Evolutionary conservation across 495 filamentous ascomycete species (phyloP).

Genomic region (Amorphotheca resinae): DNA sequence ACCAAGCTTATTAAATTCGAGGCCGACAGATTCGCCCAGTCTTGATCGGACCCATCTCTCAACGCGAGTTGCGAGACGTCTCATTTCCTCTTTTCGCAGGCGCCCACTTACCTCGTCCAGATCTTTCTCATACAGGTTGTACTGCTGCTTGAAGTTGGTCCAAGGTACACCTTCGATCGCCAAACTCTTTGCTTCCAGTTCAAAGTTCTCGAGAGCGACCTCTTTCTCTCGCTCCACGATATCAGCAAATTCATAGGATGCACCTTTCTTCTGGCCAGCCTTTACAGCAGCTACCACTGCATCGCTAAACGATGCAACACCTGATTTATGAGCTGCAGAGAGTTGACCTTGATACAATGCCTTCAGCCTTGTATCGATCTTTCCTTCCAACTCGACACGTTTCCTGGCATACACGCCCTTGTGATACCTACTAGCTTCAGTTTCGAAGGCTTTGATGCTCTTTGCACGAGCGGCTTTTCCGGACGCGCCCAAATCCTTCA

Average conservation of each 20-base stretch:
- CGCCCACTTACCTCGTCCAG: slow-evolving; percentile 72
- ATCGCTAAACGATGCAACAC: slow-evolving; percentile 78
- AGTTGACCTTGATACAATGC: slow-evolving; percentile 79
- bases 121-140: slow-evolving; percentile 55
- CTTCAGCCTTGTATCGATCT: slow-evolving; percentile 78
- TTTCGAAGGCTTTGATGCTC: slow-evolving; percentile 72
- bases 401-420: slow-evolving; percentile 87
- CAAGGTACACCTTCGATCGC: slow-evolving; percentile 66
- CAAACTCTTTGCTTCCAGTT: slow-evolving; percentile 59
- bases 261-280: slow-evolving; percentile 78
- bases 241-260: slow-evolving; percentile 82
- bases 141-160: slow-evolving; percentile 54
- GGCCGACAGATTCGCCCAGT: slow-evolving; percentile 71
- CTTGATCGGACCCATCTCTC: slow-evolving; percentile 87
- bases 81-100: slow-evolving; percentile 88
- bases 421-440: slow-evolving; percentile 84
- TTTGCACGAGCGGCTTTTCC: slow-evolving; percentile 63
- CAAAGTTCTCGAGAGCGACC: slow-evolving; percentile 60
- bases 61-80: slow-evolving; percentile 74
- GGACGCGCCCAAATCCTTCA: slow-evolving; percentile 62
- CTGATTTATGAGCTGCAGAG: slow-evolving; percentile 73
- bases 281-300: slow-evolving; percentile 69
- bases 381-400: slow-evolving; percentile 67
- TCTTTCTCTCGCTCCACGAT: slow-evolving; percentile 79
- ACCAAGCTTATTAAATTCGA: slow-evolving; percentile 91